Evolutionary conservation across 805 yeast genomes (phyloP).

Genomic region (Hanseniaspora vineae): DNA sequence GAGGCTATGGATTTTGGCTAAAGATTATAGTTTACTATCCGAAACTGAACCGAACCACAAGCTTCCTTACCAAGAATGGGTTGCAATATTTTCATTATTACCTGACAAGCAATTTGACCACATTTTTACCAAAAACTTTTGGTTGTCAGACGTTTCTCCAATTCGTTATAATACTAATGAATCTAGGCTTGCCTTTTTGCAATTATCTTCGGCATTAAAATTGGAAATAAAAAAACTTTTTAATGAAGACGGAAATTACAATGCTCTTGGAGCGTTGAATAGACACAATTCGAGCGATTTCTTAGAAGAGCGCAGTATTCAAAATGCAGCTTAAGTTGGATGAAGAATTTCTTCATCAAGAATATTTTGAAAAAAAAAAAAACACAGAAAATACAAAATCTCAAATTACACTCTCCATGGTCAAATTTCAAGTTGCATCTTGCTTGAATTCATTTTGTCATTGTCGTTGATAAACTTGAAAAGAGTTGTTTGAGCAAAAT

Average conservation of each 20-base stretch:
- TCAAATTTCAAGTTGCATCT: background rate
- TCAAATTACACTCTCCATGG: background rate
- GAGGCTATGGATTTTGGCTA: conserved; percentile 3
- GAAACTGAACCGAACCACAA: conserved; percentile 9
- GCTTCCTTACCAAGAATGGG: conserved; percentile 17
- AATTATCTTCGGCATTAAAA: conserved; percentile 9
- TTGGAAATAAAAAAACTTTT: background rate
- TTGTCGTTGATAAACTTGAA: conserved; percentile 39
- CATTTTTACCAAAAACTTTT: conserved; percentile 28
- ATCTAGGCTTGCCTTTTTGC: conserved; percentile 43
- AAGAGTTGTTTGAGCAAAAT: conserved; percentile 40
- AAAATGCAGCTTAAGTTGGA: no score
- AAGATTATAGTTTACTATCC: conserved; percentile 13
- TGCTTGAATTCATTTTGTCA: conserved; percentile 16
- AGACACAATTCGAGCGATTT: background rate
- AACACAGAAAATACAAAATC: background rate
- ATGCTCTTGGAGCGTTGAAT: background rate
- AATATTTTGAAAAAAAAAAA: background rate
- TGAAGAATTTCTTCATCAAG: no score
- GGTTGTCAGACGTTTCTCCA: conserved; percentile 61
- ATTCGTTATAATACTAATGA: conserved; percentile 57
- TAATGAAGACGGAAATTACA: background rate
- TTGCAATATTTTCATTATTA: conserved; percentile 6
- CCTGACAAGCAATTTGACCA: conserved; percentile 7
- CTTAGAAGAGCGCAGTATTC: no score